These are phyloP conservation scores for Agaricus bisporus DNA, from an alignment of 768 basidiomycete genomes.

Conservation along the genomic window DNA sequence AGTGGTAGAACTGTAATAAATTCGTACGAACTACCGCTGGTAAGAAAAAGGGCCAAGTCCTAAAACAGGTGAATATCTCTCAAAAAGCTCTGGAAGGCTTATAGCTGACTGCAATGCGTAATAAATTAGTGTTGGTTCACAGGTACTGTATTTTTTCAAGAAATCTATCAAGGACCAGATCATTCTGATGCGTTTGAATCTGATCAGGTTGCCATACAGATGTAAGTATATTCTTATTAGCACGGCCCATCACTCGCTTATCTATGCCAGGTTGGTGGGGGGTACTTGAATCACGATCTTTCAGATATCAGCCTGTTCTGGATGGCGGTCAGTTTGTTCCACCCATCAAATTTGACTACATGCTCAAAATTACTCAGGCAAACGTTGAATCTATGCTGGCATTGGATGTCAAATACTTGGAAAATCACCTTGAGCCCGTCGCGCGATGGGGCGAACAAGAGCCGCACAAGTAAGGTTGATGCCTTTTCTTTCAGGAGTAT, in stretches of 20 bases:
- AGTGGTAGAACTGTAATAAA: conserved; percentile 48
- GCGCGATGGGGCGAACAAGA: conserved; percentile 55
- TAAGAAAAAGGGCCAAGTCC: conserved; percentile 44
- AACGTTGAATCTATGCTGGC: conserved; percentile 51
- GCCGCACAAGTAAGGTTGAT: conserved; percentile 54
- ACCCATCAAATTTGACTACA: background rate
- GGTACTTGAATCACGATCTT: conserved; percentile 61
- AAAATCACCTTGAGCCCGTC: conserved; percentile 41
- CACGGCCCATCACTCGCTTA: background rate
- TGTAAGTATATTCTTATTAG: conserved; percentile 21
- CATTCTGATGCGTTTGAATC: conserved; percentile 6
- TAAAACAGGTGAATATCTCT: conserved; percentile 48
- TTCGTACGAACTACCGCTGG: conserved; percentile 55
- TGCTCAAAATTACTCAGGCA: conserved; percentile 30
- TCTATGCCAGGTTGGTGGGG: conserved; percentile 55
- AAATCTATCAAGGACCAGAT: background rate
- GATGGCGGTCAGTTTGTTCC: conserved; percentile 45
- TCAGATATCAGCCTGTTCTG: conserved; percentile 57
- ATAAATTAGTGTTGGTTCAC: conserved; percentile 62
- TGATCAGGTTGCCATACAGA: conserved; percentile 34
- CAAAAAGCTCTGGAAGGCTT: background rate
- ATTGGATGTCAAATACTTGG: conserved; percentile 49
- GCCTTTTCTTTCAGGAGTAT: background rate
- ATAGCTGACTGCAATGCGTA: background rate
- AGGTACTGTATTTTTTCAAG: conserved; percentile 30